Evolutionary conservation across 257 asterid species (phyloP).

Genomic region (Scutellaria baicalensis): DNA sequence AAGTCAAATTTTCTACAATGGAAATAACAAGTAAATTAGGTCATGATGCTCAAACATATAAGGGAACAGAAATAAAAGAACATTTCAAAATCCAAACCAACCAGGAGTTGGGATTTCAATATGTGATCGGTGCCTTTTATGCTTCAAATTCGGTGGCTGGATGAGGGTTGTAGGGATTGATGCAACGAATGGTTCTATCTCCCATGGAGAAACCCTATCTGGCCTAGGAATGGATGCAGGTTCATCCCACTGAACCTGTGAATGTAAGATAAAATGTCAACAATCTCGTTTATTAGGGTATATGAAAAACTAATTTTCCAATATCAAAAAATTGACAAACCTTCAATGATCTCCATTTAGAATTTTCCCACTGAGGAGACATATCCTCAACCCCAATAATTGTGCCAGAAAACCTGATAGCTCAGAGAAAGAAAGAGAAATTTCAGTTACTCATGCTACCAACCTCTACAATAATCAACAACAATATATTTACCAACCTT

Average conservation of each 20-base stretch:
- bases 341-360: constrained; percentile 74
- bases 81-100: constrained; percentile 8
- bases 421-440: not conserved
- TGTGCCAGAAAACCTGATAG: constrained; percentile 70
- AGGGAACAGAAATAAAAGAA: not conserved
- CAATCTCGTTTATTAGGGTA: not conserved
- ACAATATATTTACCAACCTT: constrained; percentile 35
- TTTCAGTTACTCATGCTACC: not conserved
- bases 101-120: constrained; percentile 44
- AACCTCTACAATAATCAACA: not conserved
- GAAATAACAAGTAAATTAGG: not conserved
- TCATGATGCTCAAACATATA: not conserved
- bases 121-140: constrained; percentile 49
- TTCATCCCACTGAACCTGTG: constrained; percentile 84
- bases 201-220: constrained; percentile 85
- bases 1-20: constrained; percentile 32
- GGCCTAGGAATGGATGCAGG: constrained; percentile 59
- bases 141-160: constrained; percentile 36
- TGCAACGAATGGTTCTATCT: constrained; percentile 60
- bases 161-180: constrained; percentile 32
- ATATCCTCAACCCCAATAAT: constrained; percentile 62
- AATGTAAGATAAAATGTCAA: not conserved
- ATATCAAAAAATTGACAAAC: constrained; percentile 21
- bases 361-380: constrained; percentile 54
- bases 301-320: not conserved